These are phyloP conservation scores for Pistacia integerrima DNA, from an alignment of 345 rosid genomes.

Conservation along the genomic window DNA sequence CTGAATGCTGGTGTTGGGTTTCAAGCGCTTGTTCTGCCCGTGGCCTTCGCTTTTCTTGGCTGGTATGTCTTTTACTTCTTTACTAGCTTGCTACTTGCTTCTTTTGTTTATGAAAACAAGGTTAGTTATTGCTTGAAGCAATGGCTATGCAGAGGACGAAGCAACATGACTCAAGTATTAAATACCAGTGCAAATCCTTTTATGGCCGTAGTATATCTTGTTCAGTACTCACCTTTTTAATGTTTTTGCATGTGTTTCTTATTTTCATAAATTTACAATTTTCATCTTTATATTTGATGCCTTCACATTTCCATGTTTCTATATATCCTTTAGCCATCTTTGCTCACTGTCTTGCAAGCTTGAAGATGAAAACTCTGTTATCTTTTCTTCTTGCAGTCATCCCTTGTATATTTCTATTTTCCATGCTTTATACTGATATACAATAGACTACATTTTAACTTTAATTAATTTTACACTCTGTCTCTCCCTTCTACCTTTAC, in stretches of 20 bases:
- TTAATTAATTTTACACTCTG: neutral
- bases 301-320: neutral
- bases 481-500: constrained; percentile 4
- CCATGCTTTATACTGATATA: neutral
- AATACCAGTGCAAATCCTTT: neutral
- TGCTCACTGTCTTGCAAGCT: neutral
- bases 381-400: neutral
- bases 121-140: neutral
- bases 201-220: neutral
- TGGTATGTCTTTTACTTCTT: constrained; percentile 46
- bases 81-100: neutral
- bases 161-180: too few species aligned
- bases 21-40: constrained; percentile 92
- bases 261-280: neutral
- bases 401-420: neutral
- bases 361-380: neutral
- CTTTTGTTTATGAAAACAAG: neutral
- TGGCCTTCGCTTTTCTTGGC: constrained; percentile 95
- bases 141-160: neutral
- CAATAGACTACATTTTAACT: neutral
- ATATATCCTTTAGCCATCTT: neutral
- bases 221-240: neutral
- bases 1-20: constrained; percentile 96
- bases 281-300: neutral
- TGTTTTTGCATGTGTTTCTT: neutral